Conservation (phyloP, 148 eudicot species). For the Rhododendron mucronatum region DNA sequence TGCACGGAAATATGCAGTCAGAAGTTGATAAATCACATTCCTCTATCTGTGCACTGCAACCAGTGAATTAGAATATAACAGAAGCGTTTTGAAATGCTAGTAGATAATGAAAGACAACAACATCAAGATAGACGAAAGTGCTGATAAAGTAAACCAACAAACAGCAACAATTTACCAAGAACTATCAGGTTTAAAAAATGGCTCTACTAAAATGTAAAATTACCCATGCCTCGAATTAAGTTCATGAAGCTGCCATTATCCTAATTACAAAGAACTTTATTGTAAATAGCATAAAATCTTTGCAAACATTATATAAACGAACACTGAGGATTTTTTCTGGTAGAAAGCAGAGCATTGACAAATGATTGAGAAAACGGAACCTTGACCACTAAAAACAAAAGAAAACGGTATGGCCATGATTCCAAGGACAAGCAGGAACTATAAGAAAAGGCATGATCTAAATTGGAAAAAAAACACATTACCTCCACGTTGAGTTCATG, state of each 20-base stretch:
- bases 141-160: neutral
- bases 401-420: neutral
- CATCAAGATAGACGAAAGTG: neutral
- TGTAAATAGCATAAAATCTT: neutral
- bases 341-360: neutral
- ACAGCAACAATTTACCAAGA: neutral
- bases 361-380: neutral
- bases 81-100: neutral
- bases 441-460: neutral
- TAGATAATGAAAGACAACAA: neutral
- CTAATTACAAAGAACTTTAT: neutral
- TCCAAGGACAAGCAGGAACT: conserved; percentile 2
- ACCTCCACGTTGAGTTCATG: conserved; percentile 96
- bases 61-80: conserved; percentile 5
- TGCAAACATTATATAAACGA: neutral
- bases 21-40: conserved; percentile 57
- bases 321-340: neutral
- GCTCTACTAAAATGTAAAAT: neutral
- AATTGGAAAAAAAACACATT: neutral
- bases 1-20: conserved; percentile 57
- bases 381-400: neutral
- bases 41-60: conserved; percentile 52
- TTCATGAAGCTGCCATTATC: conserved; percentile 1
- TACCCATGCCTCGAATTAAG: neutral
- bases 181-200: neutral